Conservation (phyloP, 2,329 filamentous ascomycete species). For the Teratosphaeria zuluensis region DNA sequence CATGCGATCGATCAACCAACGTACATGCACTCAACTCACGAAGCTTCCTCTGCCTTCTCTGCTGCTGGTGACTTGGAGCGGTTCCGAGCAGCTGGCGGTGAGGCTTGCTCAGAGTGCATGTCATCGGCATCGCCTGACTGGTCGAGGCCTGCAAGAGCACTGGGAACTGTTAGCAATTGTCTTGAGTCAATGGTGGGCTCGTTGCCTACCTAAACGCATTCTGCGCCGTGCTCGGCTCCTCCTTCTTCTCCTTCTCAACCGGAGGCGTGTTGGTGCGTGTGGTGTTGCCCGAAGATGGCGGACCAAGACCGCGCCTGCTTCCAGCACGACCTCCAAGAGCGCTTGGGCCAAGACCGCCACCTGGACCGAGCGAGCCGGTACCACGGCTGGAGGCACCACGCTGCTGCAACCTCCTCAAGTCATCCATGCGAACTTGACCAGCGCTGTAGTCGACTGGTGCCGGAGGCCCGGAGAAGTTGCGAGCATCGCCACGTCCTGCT, state of each 20-base stretch:
- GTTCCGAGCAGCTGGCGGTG: slow-evolving; percentile 22
- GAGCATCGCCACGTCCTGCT: slow-evolving; percentile 75
- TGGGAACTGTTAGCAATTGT: slow-evolving; percentile 25
- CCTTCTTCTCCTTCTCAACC: slow-evolving; percentile 49
- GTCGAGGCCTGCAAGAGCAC: slow-evolving; percentile 46
- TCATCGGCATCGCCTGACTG: slow-evolving; percentile 56
- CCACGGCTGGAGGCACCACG: slow-evolving; percentile 53
- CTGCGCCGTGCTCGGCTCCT: slow-evolving; percentile 56
- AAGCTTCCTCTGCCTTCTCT: slow-evolving; percentile 15
- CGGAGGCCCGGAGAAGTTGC: slow-evolving; percentile 63
- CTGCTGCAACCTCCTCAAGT: slow-evolving; percentile 68
- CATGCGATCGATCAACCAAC: slow-evolving; percentile 10
- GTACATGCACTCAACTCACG: neutral
- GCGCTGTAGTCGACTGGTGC: slow-evolving; percentile 59
- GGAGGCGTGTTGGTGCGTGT: slow-evolving; percentile 86
- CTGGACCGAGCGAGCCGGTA: slow-evolving; percentile 51
- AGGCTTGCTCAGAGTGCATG: slow-evolving; percentile 20
- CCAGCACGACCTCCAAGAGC: slow-evolving; percentile 71
- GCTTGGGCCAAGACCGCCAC: slow-evolving; percentile 43
- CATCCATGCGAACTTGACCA: slow-evolving; percentile 84
- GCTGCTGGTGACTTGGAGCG: slow-evolving; percentile 18
- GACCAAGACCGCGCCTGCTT: slow-evolving; percentile 49
- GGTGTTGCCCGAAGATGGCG: slow-evolving; percentile 59
- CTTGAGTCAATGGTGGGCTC: slow-evolving; percentile 9
- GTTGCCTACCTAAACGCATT: slow-evolving; percentile 88